Evolutionary conservation across 2,329 filamentous ascomycete species (phyloP), one percentile per base, ranked within the genome.

Genomic region (Colletotrichum simmondsii): DNA sequence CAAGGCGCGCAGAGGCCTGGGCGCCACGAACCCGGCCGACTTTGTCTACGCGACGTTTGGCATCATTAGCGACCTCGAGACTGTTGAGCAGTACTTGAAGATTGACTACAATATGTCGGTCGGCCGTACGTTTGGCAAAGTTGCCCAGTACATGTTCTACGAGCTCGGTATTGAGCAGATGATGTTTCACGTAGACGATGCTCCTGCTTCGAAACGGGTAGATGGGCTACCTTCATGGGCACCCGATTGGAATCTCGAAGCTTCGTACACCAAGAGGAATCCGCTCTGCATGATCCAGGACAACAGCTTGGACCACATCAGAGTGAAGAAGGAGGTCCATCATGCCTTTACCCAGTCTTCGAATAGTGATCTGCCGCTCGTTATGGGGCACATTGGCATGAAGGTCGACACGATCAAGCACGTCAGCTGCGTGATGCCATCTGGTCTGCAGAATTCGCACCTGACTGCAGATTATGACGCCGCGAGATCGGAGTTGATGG

Each of bases 21-120:
- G 64, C 16, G 68, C 68, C 4, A 67, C 57, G 30, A 58, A 62
- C 46, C 49, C 68, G 2, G 63, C 63, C 14, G 57, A 68, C 12
- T 62, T 68, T 8, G 57, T 71, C 2, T 71, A 61, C 53, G 64
- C 68, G 3, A 67, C 35, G 7, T 35, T 71, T 4, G 37, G 60
- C 42, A 65, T 69, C 24, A 37, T 58, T 12, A 59, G 37, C 37
- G 68, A 62, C n/a, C 46, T 37, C 14, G 3, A 5, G 3, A 12
- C 49, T 10, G 57, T 57, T 10, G 22, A 46, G 2, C 32, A 19
- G 2, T 60, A 59, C 30, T 6, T 71, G 1, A 6, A 24, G 16
- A 22, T 67, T 12, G 57, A 71, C 32, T 71, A 71, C 19, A 22
- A 30, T 14, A 24, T 62, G 24, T 22, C 57, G 3, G 4, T 56